Conservation (phyloP, 768 basidiomycete species). For the Pulveroboletus sp. region DNA sequence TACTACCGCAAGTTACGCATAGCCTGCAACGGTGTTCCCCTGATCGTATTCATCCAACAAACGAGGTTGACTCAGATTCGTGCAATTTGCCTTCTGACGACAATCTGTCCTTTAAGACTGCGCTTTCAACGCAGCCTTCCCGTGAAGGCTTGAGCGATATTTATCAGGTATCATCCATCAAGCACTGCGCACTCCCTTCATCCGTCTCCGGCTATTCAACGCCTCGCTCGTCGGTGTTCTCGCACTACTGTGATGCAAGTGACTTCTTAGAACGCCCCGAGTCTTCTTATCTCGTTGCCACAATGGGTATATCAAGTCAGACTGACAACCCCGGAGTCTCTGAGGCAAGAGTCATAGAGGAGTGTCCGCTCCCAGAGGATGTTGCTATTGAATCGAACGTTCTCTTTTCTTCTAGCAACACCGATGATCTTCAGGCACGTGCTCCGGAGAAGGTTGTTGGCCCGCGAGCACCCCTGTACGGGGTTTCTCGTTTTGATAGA, state of each 20-base stretch:
- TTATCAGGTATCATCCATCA: constrained; percentile 12
- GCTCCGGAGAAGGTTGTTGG: not conserved
- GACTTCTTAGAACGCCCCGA: constrained; percentile 3
- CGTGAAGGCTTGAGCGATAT: constrained; percentile 16
- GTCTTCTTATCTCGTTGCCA: not conserved
- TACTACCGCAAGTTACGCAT: not conserved
- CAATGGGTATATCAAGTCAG: not conserved
- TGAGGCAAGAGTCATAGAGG: not conserved
- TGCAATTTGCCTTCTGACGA: constrained; percentile 18
- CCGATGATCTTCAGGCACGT: not conserved
- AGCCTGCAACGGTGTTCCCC: not conserved
- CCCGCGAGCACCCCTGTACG: not conserved
- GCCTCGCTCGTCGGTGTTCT: constrained; percentile 22
- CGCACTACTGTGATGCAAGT: constrained; percentile 14
- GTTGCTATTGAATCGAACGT: not conserved
- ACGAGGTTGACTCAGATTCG: constrained; percentile 7
- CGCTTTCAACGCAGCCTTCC: constrained; percentile 24
- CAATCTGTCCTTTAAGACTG: constrained; percentile 19
- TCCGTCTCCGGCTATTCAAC: constrained; percentile 19
- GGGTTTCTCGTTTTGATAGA: not conserved
- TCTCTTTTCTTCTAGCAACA: not conserved
- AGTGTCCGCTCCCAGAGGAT: not conserved
- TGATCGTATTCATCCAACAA: constrained; percentile 7
- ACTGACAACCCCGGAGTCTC: not conserved
- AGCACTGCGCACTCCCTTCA: constrained; percentile 18